Base-by-base conservation (phyloP, 495 filamentous ascomycete genomes). In the Neohortaea acidophila region DNA sequence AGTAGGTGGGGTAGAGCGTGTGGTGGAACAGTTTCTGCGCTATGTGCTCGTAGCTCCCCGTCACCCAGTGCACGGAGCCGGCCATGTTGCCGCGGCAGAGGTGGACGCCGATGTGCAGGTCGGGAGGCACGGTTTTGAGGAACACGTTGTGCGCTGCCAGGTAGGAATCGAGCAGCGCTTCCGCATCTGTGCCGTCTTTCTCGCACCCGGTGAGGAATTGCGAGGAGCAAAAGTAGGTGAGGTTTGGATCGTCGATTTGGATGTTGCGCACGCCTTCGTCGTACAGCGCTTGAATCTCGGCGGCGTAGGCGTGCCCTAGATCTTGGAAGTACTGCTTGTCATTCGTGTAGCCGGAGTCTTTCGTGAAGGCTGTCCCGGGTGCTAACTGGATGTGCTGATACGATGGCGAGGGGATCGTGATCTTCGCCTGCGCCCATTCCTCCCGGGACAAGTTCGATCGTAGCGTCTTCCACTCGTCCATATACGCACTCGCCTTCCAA, bases 311-410 rank as follows among this genome's bases (percentile, higher is more conserved):
- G 2, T 43, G 13, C 17, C 49, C 51, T 8, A 58, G 38, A 34
- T 58, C 55, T 10, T 41, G 47, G 44, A 58, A 58, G 34, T 56
- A 58, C 2, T 28, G 6, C 20, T 24, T 23, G 22, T 44, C 41
- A 31, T 20, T 37, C 9, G 14, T 12, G 18, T 44, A 44, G 5
- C 29, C 29, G 9, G 32, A 38, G 2, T 6, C 11, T 10, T 15
- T 14, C 3, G 35, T 38, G 62, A 73, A 61, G 43, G 60, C 62
- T 34, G 55, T 64, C n/a, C 74, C 71, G 30, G 72, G 59, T 26
- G 62, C 67, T 42, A 72, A 69, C 27, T 71, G 66, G 60, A 76
- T 68, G 54, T 77, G 72, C 43, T 73, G 67, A 69, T 71, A 75
- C 10, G 66, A 67, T 12, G 72, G 73, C 21, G 65, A 67, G 31